These are phyloP conservation scores for Eleusine indica DNA, from an alignment of 176 grass and related monocot species.

Conservation along the genomic window DNA sequence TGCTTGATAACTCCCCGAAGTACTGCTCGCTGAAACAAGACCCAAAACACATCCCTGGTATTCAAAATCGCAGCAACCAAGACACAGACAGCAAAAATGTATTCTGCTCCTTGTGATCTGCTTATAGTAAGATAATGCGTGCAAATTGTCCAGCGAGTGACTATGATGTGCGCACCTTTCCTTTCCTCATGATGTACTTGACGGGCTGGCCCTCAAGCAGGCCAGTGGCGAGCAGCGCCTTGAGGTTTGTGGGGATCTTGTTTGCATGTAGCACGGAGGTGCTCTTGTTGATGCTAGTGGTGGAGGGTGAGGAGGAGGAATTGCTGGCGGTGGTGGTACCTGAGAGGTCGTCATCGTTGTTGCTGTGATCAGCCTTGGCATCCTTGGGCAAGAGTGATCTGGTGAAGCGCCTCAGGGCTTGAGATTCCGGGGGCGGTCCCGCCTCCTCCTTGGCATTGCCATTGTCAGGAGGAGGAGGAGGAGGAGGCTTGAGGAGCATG, in stretches of 20 bases:
- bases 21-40: slow-evolving; percentile 56
- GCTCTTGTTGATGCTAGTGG: slow-evolving; percentile 18
- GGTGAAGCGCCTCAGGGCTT: slow-evolving; percentile 51
- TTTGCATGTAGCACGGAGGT: not conserved
- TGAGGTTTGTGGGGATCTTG: slow-evolving; percentile 66
- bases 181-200: slow-evolving; percentile 73
- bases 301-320: slow-evolving; percentile 31
- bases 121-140: not conserved
- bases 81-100: not conserved
- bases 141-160: not conserved
- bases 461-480: slow-evolving; percentile 4
- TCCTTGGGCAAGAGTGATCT: slow-evolving; percentile 62
- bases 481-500: slow-evolving; percentile 27
- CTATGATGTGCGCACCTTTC: slow-evolving; percentile 52
- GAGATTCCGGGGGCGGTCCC: not conserved
- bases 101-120: not conserved
- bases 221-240: slow-evolving; percentile 75
- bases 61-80: slow-evolving; percentile 39
- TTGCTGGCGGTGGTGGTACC: slow-evolving; percentile 44
- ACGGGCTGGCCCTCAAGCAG: slow-evolving; percentile 88
- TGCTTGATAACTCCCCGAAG: slow-evolving; percentile 67
- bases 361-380: not conserved
- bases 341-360: slow-evolving; percentile 25
- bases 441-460: slow-evolving; percentile 9
- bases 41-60: slow-evolving; percentile 38